Conservation (phyloP, 108 stramenopile species). For the Nitzschia sp. region DNA sequence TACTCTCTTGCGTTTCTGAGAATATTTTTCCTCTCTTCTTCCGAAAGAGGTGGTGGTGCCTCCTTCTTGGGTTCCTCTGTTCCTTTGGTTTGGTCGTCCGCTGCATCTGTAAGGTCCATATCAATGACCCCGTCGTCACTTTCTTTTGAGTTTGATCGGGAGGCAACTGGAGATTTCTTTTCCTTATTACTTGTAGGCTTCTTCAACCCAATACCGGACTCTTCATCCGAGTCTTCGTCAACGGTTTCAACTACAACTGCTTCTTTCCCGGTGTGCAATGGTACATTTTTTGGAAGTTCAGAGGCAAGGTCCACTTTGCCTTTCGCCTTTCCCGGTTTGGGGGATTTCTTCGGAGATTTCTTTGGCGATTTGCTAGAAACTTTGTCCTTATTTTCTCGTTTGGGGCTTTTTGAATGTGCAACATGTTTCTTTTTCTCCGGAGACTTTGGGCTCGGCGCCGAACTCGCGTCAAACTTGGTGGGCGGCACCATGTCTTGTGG, state of each 20-base stretch:
- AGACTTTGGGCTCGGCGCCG: too few species aligned
- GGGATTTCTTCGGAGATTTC: neutral
- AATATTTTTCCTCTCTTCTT: neutral
- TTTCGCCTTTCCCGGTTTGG: neutral
- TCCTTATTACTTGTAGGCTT: neutral
- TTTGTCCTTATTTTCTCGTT: neutral
- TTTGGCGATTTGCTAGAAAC: neutral
- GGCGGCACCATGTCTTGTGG: too few species aligned
- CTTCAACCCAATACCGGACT: neutral
- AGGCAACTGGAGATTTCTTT: too few species aligned
- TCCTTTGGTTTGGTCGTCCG: neutral
- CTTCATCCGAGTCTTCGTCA: neutral
- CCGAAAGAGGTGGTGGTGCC: neutral
- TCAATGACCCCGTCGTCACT: too few species aligned
- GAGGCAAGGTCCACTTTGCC: too few species aligned
- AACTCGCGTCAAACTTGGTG: too few species aligned
- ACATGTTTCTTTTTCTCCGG: neutral
- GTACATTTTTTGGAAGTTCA: neutral
- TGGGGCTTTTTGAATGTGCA: neutral
- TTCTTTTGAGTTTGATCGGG: too few species aligned
- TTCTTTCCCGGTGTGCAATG: neutral
- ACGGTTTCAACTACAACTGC: neutral
- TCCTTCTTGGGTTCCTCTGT: neutral
- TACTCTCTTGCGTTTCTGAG: conserved; percentile 7
- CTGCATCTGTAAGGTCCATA: too few species aligned